Percentiles rank a stretch among this genome's conserved stretches.
Evolutionary conservation across 306 rosid species (phyloP).

Genomic region (Gleditsia sinensis): DNA sequence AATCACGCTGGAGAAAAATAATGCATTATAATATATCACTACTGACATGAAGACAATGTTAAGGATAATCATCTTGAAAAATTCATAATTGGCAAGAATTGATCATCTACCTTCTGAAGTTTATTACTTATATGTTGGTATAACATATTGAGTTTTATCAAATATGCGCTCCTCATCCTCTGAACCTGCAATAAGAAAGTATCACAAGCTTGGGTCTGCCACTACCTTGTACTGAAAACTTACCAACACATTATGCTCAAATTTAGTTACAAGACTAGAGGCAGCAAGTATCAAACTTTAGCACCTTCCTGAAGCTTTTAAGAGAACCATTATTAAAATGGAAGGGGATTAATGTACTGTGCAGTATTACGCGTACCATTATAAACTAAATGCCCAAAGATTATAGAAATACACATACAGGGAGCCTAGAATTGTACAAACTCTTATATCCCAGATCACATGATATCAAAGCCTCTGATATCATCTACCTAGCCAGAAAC

Average conservation of each 20-base stretch:
- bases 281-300: background rate
- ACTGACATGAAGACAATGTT: background rate
- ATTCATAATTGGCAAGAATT: background rate
- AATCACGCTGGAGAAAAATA: conserved; percentile 23
- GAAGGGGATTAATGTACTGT: no score
- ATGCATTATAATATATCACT: background rate
- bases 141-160: background rate
- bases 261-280: background rate
- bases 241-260: background rate
- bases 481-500: no score
- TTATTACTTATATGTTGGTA: background rate
- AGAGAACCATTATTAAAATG: no score
- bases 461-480: no score
- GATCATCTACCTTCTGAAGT: conserved; percentile 27
- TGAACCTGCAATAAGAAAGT: conserved; percentile 34
- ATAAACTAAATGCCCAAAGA: no score
- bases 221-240: background rate
- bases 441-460: no score
- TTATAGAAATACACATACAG: no score
- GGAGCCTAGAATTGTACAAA: no score
- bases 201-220: background rate
- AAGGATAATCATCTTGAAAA: background rate
- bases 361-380: no score
- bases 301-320: background rate
- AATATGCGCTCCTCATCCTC: background rate